Conservation (phyloP, 2,329 filamentous ascomycete species). For the Coniochaeta sp. region DNA sequence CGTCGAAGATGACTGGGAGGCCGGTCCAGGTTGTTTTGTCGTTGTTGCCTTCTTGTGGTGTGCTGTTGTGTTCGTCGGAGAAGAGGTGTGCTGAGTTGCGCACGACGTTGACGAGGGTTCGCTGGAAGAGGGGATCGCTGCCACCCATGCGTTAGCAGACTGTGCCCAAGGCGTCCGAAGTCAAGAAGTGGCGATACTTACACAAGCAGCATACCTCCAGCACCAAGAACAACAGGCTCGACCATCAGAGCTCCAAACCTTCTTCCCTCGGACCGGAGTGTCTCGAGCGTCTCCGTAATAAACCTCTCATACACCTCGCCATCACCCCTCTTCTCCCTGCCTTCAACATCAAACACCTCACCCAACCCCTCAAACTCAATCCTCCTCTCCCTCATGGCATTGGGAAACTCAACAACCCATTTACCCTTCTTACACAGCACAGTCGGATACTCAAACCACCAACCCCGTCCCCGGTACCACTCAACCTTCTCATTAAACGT, state of each 20-base stretch:
- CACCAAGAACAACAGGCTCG: conserved; percentile 74
- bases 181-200: conserved; percentile 32
- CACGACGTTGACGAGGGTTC: conserved; percentile 59
- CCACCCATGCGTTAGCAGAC: neutral
- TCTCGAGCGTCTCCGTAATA: conserved; percentile 47
- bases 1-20: conserved; percentile 74
- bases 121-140: conserved; percentile 76
- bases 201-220: conserved; percentile 78
- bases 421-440: conserved; percentile 58
- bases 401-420: conserved; percentile 58
- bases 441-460: conserved; percentile 75
- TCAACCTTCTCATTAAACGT: conserved; percentile 77
- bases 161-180: conserved; percentile 1
- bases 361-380: conserved; percentile 30
- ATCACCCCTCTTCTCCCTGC: conserved; percentile 35
- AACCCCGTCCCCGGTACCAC: conserved; percentile 73
- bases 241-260: conserved; percentile 74
- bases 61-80: neutral
- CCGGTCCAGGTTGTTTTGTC: conserved; percentile 51
- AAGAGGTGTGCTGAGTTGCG: conserved; percentile 54
- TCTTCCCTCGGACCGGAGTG: conserved; percentile 46
- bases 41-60: conserved; percentile 10
- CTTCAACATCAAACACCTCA: conserved; percentile 53
- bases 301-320: conserved; percentile 50
- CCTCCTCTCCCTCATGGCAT: conserved; percentile 35